These are phyloP conservation scores for Naganishia onofrii DNA, from an alignment of 768 basidiomycete genomes.

Conservation along the genomic window DNA sequence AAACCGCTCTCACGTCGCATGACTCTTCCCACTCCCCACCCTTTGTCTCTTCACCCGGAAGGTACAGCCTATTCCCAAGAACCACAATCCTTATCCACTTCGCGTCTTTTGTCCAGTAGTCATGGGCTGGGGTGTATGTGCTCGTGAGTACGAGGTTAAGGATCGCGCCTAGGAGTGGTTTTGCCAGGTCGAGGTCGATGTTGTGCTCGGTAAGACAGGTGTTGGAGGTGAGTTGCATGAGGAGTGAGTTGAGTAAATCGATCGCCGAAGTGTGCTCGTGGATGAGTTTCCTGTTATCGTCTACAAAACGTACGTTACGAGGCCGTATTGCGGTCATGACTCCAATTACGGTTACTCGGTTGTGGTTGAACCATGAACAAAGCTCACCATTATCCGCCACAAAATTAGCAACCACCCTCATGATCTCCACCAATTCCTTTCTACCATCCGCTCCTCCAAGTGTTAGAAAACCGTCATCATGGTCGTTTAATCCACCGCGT, in stretches of 20 bases:
- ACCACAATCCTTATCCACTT: background rate
- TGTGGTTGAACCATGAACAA: too few relatives aligned
- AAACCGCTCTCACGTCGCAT: background rate
- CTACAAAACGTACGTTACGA: too few relatives aligned
- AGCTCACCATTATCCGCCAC: constrained; percentile 12
- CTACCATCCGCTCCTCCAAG: background rate
- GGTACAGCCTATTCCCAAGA: background rate
- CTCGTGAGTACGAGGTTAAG: constrained; percentile 12
- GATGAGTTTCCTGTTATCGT: constrained; percentile 5
- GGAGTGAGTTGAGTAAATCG: background rate
- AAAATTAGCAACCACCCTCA: background rate
- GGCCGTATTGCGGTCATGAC: too few relatives aligned
- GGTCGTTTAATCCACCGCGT: background rate
- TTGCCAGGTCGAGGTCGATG: background rate
- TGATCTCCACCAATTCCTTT: background rate
- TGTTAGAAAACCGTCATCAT: background rate
- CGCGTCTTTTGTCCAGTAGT: background rate
- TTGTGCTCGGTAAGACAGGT: background rate
- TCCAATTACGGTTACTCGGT: too few relatives aligned
- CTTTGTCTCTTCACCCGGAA: background rate
- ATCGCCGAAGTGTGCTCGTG: background rate
- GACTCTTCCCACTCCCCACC: background rate
- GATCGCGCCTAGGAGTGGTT: background rate
- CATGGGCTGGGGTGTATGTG: background rate
- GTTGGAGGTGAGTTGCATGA: background rate